Evolutionary conservation across 2,329 filamentous ascomycete species (phyloP).

Genomic region (Zymoseptoria crescenta): DNA sequence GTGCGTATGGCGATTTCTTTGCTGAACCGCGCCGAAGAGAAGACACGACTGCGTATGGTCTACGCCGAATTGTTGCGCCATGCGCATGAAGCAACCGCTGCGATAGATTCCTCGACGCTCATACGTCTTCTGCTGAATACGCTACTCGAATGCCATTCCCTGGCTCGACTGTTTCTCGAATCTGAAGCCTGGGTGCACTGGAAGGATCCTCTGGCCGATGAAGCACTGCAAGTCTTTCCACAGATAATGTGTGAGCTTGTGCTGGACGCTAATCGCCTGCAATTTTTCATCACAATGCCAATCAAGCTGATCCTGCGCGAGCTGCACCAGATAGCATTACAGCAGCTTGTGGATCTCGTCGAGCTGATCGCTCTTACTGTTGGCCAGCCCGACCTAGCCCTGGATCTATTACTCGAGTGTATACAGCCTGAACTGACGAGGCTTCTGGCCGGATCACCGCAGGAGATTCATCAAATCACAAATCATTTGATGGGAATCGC

Average conservation of each 20-base stretch:
- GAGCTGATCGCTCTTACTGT: slow-evolving; percentile 1
- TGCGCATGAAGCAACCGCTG: neutral
- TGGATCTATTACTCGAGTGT: slow-evolving; percentile 4
- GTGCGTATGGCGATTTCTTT: neutral
- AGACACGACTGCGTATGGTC: neutral
- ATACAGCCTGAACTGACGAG: neutral
- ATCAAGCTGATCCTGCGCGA: neutral
- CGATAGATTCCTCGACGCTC: neutral
- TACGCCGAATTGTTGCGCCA: neutral
- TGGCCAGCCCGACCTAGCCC: neutral
- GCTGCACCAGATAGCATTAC: neutral
- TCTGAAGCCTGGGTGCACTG: neutral
- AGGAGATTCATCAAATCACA: neutral
- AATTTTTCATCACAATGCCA: neutral
- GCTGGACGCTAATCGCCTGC: neutral
- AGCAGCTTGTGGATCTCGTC: slow-evolving; percentile 1
- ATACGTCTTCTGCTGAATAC: neutral
- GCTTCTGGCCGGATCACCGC: neutral
- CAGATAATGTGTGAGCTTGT: neutral
- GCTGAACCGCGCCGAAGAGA: neutral
- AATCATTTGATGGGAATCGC: slow-evolving; percentile 1
- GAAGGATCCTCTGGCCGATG: neutral
- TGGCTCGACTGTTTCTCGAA: neutral
- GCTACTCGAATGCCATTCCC: neutral
- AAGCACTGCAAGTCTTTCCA: neutral